These are phyloP conservation scores for Senna tora DNA, from an alignment of 306 rosid species.

Conservation along the genomic window DNA sequence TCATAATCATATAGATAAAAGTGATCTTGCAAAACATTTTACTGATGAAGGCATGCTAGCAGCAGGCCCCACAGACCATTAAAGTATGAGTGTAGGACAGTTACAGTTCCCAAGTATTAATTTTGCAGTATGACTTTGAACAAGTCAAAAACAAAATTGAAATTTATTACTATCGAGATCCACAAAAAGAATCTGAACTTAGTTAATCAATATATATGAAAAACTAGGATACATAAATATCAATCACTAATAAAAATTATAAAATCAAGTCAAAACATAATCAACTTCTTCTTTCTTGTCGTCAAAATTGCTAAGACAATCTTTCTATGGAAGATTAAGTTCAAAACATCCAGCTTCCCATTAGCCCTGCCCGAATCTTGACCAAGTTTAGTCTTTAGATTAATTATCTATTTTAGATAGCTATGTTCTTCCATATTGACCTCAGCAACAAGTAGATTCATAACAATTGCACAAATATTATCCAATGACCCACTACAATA, in stretches of 20 bases:
- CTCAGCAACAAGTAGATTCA: constrained; percentile 8
- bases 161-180: background rate
- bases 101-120: constrained; percentile 5
- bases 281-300: background rate
- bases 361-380: background rate
- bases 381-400: background rate
- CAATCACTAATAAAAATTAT: constrained; percentile 9
- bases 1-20: background rate
- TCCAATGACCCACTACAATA: constrained; percentile 12
- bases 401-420: background rate
- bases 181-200: constrained; percentile 16
- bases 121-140: background rate
- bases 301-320: constrained; percentile 5
- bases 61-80: background rate
- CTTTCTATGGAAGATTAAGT: constrained; percentile 11
- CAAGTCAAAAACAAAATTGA: background rate
- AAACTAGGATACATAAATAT: constrained; percentile 7
- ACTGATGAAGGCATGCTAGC: background rate
- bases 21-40: background rate
- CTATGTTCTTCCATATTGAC: constrained; percentile 1
- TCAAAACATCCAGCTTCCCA: constrained; percentile 4
- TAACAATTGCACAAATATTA: constrained; percentile 7
- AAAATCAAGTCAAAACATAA: constrained; percentile 5
- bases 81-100: constrained; percentile 7
- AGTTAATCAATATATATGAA: no score